phyloP scores from a whole-genome alignment of 768 basidiomycete species.

The Boletellus sp. region DNA sequence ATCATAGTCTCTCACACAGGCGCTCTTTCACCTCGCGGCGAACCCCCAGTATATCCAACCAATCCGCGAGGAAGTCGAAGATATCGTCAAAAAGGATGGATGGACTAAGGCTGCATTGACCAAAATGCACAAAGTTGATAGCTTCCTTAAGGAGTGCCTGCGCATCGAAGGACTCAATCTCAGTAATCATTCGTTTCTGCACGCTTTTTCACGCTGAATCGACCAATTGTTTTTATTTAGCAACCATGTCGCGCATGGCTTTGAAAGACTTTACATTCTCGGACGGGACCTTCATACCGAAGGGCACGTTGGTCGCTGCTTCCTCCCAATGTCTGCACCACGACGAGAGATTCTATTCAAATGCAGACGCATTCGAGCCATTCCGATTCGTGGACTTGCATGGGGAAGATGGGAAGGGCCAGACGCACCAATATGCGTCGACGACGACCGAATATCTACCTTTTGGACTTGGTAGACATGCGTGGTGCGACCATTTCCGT shows the following conservation, averaged over 20 bases:
- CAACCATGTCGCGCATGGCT: conserved; percentile 30
- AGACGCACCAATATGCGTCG: conserved; percentile 33
- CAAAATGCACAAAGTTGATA: conserved; percentile 37
- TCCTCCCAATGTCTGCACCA: conserved; percentile 20
- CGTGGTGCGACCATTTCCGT: conserved; percentile 4
- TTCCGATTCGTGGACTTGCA: conserved; percentile 19
- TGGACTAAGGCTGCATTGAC: conserved; percentile 24
- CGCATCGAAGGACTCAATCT: conserved; percentile 27
- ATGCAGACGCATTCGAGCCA: conserved; percentile 39
- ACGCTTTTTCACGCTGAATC: background rate
- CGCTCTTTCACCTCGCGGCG: conserved; percentile 35
- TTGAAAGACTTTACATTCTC: conserved; percentile 30
- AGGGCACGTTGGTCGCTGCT: conserved; percentile 27
- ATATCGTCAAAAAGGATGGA: conserved; percentile 21
- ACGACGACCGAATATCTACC: conserved; percentile 31
- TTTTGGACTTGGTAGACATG: conserved; percentile 34
- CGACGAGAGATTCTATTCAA: conserved; percentile 25
- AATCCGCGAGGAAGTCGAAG: conserved; percentile 37
- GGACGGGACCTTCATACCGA: conserved; percentile 29
- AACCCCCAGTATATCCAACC: conserved; percentile 31
- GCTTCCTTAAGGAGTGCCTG: conserved; percentile 36
- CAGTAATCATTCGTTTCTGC: conserved; percentile 9
- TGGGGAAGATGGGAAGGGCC: conserved; percentile 19
- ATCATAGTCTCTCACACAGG: conserved; percentile 31
- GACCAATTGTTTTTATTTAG: conserved; percentile 9